Evolutionary conservation across 179 eudicot genomes (phyloP), one percentile per base, ranked within the genome.

Genomic region (Silene coronaria): DNA sequence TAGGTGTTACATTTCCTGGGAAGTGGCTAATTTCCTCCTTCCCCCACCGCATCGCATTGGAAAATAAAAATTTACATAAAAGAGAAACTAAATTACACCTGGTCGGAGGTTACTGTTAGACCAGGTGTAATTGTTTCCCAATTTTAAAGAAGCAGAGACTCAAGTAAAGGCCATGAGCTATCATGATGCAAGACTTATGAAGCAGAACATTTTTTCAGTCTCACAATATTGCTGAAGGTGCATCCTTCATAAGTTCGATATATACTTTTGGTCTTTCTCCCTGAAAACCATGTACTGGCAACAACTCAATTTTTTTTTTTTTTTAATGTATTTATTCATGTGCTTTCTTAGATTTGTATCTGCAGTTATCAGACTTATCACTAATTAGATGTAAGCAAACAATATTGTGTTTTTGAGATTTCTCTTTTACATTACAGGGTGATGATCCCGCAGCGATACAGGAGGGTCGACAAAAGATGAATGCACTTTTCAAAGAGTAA

Each of bases 401-500:
- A 10, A 69, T 36, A 16, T 21, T n/a, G 26, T 17, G 36, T 36
- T 42, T 69, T 3, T 69, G 32, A 22, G 34, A 69, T 69, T 45
- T 16, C 6, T 69, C 30, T 69, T 23, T 62, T 3, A 45, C 32
- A 53, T 73, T 77, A 26, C 86, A 95, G 97, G 89, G 84, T 28
- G 89, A 91, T 96, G 88, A 88, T 58, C 98, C 96, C 26, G 59
- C 80, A 38, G 90, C 95, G 67, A 84, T 87, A 13, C 76, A 85
- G 75, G 99, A 91, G 78, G 97, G 97, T 63, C 88, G 83, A 81
- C 63, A 73, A 76, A 84, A 78, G 73, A 93, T 91, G 92, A 66
- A 87, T 34, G 82, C 71, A 42, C 80, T 93, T 74, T 91, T 92
- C 76, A 87, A 82, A 74, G 86, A 93, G 99, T 95, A 91, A 84